Base-by-base conservation (phyloP, 352 stramenopile species). In the Globisporangium rhizosaccharum region DNA sequence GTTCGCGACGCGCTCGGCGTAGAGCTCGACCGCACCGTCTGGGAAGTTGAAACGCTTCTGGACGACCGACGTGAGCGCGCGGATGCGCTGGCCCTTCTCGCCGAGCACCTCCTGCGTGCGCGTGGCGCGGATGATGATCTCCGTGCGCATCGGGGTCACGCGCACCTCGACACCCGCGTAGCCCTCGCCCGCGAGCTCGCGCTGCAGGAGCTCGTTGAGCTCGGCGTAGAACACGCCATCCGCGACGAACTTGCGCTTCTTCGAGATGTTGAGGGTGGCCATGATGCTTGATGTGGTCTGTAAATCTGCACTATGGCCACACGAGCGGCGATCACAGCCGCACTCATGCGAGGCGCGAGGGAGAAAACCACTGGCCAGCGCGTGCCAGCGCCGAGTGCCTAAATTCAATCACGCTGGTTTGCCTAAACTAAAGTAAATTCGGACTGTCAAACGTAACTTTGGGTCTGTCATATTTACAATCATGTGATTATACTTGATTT, bases 161-260 rank as follows among this genome's bases (percentile, higher is more conserved):
- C 97, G 96, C 56, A 99, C 96, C 73, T 99, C 97, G 17, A 99
- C 96, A 64, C 97, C 97, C 53, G 96, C 92, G 86, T 99, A 99
- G 64, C 97, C 97, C 63, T 98, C 96, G 75, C 98, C 96, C 63
- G 96, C 97, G 50, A 99, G 88, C 79, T 99, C 97, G 39, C 96
- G 83, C 70, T 96, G 97, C 58, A 99, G 86, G 56, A 99, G 86
- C 83, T 99, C 97, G 84, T 99, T 99, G 25, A 99, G 85, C 79
- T 99, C 97, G 71, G 97, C 96, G 86, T 99, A 99, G 91, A 99
- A 99, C 51, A 99, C 96, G 87, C 97, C 97, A 77, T 99, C 97
- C 51, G 97, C 96, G 59, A 99, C 90, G 82, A 99, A 99, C 88
- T 99, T 99, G 71, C 96, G 92, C 89, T 99, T 99, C 91, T 98